Evolutionary conservation across 2,329 filamentous ascomycete genomes (phyloP).

Genomic region (Blumeria graminis): DNA sequence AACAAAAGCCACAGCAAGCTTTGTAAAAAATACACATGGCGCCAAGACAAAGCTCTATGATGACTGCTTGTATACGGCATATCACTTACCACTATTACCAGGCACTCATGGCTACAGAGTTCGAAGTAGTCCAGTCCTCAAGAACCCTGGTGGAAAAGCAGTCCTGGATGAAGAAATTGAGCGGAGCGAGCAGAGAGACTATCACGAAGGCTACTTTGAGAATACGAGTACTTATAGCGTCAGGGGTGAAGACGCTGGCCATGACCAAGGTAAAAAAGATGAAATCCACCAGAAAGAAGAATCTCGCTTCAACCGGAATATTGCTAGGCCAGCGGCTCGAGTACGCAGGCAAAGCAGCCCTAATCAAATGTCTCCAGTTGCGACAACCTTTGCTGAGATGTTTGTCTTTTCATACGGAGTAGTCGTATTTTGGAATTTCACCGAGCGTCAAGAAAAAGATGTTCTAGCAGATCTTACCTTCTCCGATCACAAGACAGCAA

Average conservation of each 20-base stretch:
- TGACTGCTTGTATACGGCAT: conserved; percentile 88
- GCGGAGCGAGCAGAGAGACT: conserved; percentile 67
- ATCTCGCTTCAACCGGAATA: conserved; percentile 15
- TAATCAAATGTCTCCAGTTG: conserved; percentile 40
- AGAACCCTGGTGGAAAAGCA: conserved; percentile 80
- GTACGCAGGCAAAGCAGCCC: conserved; percentile 24
- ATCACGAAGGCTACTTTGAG: conserved; percentile 77
- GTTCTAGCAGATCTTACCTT: conserved; percentile 89
- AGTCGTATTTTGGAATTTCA: conserved; percentile 98
- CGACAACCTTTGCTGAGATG: conserved; percentile 73
- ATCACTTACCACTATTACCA: conserved; percentile 70
- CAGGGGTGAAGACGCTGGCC: conserved; percentile 19
- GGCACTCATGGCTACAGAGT: conserved; percentile 72
- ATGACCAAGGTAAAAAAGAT: conserved; percentile 18
- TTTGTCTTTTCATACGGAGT: conserved; percentile 96
- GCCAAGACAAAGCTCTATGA: conserved; percentile 93
- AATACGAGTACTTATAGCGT: conserved; percentile 36
- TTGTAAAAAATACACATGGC: conserved; percentile 66
- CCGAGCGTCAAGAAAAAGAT: conserved; percentile 85
- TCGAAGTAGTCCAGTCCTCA: conserved; percentile 72
- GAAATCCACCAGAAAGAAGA: conserved; percentile 13
- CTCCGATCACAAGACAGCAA: conserved; percentile 39
- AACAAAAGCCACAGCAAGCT: conserved; percentile 66
- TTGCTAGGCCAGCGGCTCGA: conserved; percentile 14
- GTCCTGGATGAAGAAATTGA: conserved; percentile 91